Base-by-base conservation (phyloP, 1,284 basidiomycete species). In the Malassezia yamatoensis region DNA sequence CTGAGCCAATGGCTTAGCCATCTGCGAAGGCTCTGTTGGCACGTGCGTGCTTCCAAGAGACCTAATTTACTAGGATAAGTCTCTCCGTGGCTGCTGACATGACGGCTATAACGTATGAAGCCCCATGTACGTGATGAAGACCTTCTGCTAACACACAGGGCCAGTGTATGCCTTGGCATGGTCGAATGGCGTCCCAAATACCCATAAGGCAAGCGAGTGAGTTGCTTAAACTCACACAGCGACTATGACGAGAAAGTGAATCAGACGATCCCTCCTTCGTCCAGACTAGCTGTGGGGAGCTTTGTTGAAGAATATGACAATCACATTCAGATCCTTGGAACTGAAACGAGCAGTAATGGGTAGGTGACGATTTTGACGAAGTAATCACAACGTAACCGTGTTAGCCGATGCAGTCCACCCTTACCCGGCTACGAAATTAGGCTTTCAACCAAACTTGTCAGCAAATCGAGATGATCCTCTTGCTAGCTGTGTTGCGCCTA, bases 241-340 rank as follows among this genome's bases (percentile, higher is more conserved):
- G 45, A 47, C 8, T 47, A 47, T 29, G 45, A 47, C n/a, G 45
- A 47, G 34, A 34, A 37, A 10, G 16, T 35, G 8, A 37, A 11
- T 10, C 45, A 24, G 11, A 55, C 51, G 12, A 57, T 64, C 18
- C 70, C 68, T 39, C 55, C 61, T 20, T 59, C 59, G 18, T 61
- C 68, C 0, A 49, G 71, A 10, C 52, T 75, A 29, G 72, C 72
- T 15, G 61, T 75, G 3, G 71, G 72, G 15, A 68, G 65, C 11
- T 72, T 74, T 44, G 59, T 72, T 8, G 71, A 74, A 40, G 67
- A 74, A 54, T 69, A 67, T 46, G 63, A 64, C 37, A 75, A 75
- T 45, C 59, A 66, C 18, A 68, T 75, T 43, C 72, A 74, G 58
- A 60, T 75, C 39, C 64, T 74, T 11, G 69, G 69, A 41, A 61